Conservation (phyloP, 768 basidiomycete species). For the Tephrocybe sp. region DNA sequence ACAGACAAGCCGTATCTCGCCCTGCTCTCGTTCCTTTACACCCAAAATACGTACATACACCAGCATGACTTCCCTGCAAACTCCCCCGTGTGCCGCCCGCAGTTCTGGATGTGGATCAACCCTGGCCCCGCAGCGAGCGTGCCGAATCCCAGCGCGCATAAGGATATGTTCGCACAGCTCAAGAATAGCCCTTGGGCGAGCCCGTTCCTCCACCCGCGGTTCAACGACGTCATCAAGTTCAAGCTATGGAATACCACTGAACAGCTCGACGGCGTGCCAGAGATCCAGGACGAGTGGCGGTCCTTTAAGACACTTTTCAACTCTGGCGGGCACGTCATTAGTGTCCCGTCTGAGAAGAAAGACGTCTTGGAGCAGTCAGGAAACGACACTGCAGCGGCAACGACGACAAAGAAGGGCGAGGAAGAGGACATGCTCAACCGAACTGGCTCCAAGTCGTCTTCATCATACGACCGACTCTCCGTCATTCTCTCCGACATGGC, state of each 20-base stretch:
- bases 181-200: constrained; percentile 86
- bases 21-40: constrained; percentile 87
- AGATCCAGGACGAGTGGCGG: constrained; percentile 89
- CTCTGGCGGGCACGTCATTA: constrained; percentile 78
- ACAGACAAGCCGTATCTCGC: constrained; percentile 97
- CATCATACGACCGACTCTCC: constrained; percentile 86
- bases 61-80: constrained; percentile 40
- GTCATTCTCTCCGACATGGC: constrained; percentile 96
- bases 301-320: constrained; percentile 79
- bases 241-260: constrained; percentile 97
- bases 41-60: constrained; percentile 87
- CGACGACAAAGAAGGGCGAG: constrained; percentile 41
- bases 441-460: constrained; percentile 84
- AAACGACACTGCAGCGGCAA: constrained; percentile 50
- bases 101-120: constrained; percentile 97
- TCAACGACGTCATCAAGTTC: constrained; percentile 88
- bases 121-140: constrained; percentile 87
- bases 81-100: constrained; percentile 69
- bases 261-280: constrained; percentile 83
- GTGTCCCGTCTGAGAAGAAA: constrained; percentile 44
- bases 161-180: constrained; percentile 81
- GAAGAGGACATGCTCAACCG: constrained; percentile 66
- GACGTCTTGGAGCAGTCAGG: constrained; percentile 38
- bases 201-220: constrained; percentile 87
- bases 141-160: constrained; percentile 74